These are phyloP conservation scores for Diaporthe sp. DNA, from an alignment of 2,329 filamentous ascomycete species.

Conservation along the genomic window DNA sequence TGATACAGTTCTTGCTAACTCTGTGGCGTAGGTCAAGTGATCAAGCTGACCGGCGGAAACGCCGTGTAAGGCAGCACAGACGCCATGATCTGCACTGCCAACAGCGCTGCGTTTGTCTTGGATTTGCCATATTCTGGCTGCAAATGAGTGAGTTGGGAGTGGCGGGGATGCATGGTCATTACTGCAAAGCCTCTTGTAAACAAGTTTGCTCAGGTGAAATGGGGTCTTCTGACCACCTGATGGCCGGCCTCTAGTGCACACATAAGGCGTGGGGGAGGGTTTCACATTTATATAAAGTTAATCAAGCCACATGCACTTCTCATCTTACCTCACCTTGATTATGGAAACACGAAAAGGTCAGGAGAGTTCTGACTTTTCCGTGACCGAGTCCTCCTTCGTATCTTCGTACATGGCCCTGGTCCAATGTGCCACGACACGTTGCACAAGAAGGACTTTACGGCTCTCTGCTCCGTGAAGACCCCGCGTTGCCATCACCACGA, in stretches of 20 bases:
- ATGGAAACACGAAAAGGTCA: neutral
- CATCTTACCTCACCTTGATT: neutral
- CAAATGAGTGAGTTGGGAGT: neutral
- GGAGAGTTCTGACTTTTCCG: neutral
- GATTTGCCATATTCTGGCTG: conserved; percentile 10
- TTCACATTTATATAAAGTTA: conserved; percentile 27
- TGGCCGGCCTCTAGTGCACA: conserved; percentile 4
- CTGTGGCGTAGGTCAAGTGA: conserved; percentile 51
- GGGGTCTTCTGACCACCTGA: neutral
- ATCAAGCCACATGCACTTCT: conserved; percentile 23
- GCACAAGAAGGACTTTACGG: neutral
- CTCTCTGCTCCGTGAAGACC: neutral
- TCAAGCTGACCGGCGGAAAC: conserved; percentile 56
- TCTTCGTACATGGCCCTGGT: neutral
- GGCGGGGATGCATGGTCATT: neutral
- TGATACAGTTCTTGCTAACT: conserved; percentile 34
- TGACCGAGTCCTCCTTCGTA: neutral
- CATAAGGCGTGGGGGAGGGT: conserved; percentile 16
- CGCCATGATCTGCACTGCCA: conserved; percentile 38
- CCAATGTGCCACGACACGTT: conserved; percentile 8
- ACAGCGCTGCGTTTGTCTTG: conserved; percentile 26
- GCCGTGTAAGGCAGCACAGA: conserved; percentile 44
- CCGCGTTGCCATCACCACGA: neutral
- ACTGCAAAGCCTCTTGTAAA: neutral
- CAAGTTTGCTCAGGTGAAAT: neutral